A percentile compares a stretch with the other conserved stretches of the same genome.
phyloP scores from a whole-genome alignment of 345 rosid genomes.

The Arabis alpina region DNA sequence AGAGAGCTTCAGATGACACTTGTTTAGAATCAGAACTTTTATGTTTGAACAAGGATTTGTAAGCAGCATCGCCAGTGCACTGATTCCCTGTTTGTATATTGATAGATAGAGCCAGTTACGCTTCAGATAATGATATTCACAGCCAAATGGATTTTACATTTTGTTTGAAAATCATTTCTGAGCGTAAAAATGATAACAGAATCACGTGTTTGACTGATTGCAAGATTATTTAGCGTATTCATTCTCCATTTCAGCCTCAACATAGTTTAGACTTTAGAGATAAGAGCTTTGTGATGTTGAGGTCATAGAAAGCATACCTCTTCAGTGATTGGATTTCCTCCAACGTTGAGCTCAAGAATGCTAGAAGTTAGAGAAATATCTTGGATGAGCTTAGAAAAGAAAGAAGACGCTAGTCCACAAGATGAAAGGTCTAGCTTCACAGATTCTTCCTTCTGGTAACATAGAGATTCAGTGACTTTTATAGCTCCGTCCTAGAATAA shows the following conservation, averaged over 20 bases:
- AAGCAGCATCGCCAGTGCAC: conserved; percentile 65
- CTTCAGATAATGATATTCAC: background rate
- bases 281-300: conserved; percentile 9
- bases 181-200: background rate
- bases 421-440: conserved; percentile 75
- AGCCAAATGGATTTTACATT: background rate
- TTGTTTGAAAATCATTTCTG: background rate
- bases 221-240: conserved; percentile 6
- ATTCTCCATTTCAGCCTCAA: conserved; percentile 8
- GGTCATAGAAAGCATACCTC: conserved; percentile 59
- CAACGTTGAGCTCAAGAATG: conserved; percentile 72
- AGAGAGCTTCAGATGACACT: conserved; percentile 73
- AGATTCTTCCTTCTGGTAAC: conserved; percentile 57
- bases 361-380: conserved; percentile 47
- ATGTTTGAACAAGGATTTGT: conserved; percentile 62
- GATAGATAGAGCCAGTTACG: conserved; percentile 16
- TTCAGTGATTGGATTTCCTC: conserved; percentile 66
- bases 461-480: conserved; percentile 59
- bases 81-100: conserved; percentile 58
- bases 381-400: conserved; percentile 47
- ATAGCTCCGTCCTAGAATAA: conserved; percentile 70
- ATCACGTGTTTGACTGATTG: conserved; percentile 21
- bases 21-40: conserved; percentile 63
- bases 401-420: conserved; percentile 61
- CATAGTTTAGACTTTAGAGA: conserved; percentile 4